Evolutionary conservation across 2,329 filamentous ascomycete species (phyloP).

Genomic region (Calycina herbarum): DNA sequence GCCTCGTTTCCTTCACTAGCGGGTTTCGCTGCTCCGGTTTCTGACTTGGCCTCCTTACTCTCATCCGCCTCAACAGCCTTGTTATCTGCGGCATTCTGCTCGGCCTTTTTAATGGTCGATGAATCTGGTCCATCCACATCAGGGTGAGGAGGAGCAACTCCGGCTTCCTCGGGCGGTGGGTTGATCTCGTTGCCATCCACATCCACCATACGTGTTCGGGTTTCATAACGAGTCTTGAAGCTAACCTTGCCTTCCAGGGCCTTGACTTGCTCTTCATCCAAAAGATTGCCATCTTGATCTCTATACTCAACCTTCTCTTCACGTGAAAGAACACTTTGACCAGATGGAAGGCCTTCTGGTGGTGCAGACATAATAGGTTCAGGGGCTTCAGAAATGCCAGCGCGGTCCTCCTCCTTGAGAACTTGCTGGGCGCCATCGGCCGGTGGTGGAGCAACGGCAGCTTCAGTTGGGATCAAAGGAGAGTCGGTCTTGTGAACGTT

Average conservation of each 20-base stretch:
- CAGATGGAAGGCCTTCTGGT: constrained; percentile 19
- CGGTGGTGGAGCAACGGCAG: constrained; percentile 26
- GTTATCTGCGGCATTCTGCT: constrained; percentile 40
- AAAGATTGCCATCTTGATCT: constrained; percentile 87
- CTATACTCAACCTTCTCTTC: constrained; percentile 92
- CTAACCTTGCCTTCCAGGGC: constrained; percentile 87
- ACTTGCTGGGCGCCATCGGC: constrained; percentile 32
- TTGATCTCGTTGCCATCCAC: constrained; percentile 72
- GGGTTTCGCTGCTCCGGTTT: constrained; percentile 52
- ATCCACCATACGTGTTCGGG: constrained; percentile 83
- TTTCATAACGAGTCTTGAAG: constrained; percentile 95
- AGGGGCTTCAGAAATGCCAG: constrained; percentile 34
- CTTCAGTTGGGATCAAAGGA: constrained; percentile 33
- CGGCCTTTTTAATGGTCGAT: constrained; percentile 51
- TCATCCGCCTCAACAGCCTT: constrained; percentile 49
- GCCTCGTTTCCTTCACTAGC: constrained; percentile 64
- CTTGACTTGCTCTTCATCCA: constrained; percentile 80
- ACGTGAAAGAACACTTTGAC: constrained; percentile 41
- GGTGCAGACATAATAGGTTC: constrained; percentile 26
- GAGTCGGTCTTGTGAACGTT: constrained; percentile 35
- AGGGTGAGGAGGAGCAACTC: constrained; percentile 38
- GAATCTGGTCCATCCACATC: constrained; percentile 57
- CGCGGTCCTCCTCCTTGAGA: constrained; percentile 30
- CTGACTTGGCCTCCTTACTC: constrained; percentile 55
- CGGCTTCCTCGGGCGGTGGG: constrained; percentile 25